Percentiles rank a stretch among this genome's conserved stretches.
Conservation (phyloP, 768 basidiomycete species). For the Macrocybe gigantea region DNA sequence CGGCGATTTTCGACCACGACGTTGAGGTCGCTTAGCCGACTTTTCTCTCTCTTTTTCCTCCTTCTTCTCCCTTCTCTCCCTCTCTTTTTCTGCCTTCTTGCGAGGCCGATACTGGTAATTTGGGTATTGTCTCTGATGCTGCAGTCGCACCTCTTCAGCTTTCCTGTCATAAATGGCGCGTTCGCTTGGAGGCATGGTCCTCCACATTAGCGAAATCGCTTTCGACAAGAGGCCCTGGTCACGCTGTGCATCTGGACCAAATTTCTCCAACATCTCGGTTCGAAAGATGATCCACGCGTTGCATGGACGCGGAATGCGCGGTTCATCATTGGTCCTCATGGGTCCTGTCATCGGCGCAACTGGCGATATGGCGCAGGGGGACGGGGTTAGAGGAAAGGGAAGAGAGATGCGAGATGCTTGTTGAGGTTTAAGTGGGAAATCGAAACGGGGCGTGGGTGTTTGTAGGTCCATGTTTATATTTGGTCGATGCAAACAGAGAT, state of each 20-base stretch:
- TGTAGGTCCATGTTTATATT: constrained; percentile 26
- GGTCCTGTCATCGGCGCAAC: no score
- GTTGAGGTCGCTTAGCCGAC: constrained; percentile 13
- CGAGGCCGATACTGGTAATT: constrained; percentile 52
- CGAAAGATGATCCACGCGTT: constrained; percentile 86
- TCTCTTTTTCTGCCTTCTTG: constrained; percentile 46
- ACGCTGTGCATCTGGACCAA: constrained; percentile 29
- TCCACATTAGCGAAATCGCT: constrained; percentile 62
- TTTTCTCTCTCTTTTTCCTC: constrained; percentile 30
- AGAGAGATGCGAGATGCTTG: neutral
- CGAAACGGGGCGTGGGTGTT: constrained; percentile 10
- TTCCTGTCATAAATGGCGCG: constrained; percentile 40
- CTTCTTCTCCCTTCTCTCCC: constrained; percentile 30
- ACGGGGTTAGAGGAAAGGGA: neutral
- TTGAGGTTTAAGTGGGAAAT: neutral
- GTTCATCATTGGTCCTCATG: no score
- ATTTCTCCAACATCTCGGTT: constrained; percentile 44
- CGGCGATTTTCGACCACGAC: constrained; percentile 7
- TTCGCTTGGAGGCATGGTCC: constrained; percentile 42
- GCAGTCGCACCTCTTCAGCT: constrained; percentile 47
- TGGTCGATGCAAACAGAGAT: constrained; percentile 1
- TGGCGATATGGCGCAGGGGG: neutral
- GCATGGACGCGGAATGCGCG: constrained; percentile 56
- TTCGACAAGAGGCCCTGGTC: constrained; percentile 47
- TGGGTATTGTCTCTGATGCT: constrained; percentile 47